Evolutionary conservation across 2,329 filamentous ascomycete genomes (phyloP).

Genomic region (Fusarium coffeatum): DNA sequence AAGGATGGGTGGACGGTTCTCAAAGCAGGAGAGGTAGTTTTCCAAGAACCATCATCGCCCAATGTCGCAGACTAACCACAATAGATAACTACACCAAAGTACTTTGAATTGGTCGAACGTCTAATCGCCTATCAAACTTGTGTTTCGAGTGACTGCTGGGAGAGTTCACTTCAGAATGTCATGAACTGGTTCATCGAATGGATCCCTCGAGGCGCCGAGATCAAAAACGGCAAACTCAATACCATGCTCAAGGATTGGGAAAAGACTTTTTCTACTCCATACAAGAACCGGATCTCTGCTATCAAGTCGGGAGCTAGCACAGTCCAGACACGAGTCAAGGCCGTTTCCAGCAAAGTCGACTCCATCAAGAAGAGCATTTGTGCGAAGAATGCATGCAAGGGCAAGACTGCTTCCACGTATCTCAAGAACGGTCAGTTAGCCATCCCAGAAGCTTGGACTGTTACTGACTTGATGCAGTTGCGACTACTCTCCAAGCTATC

Average conservation of each 20-base stretch:
- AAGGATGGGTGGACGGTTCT: slow-evolving; percentile 31
- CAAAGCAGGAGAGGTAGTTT: slow-evolving; percentile 20
- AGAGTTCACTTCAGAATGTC: background rate
- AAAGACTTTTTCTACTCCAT: slow-evolving; percentile 14
- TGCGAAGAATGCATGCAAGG: slow-evolving; percentile 21
- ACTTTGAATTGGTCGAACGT: background rate
- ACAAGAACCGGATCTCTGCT: slow-evolving; percentile 21
- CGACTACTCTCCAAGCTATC: slow-evolving; percentile 9
- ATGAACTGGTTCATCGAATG: slow-evolving; percentile 22
- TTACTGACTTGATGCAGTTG: background rate
- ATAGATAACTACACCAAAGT: slow-evolving; percentile 17
- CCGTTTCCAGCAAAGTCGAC: slow-evolving; percentile 7
- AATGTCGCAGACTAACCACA: background rate
- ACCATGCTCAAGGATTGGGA: slow-evolving; percentile 20
- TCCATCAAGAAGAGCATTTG: slow-evolving; percentile 14
- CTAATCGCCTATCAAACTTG: slow-evolving; percentile 2
- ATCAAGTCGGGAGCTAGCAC: slow-evolving; percentile 11
- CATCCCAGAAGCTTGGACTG: accelerated
- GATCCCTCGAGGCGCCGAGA: slow-evolving; percentile 13
- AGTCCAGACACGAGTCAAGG: slow-evolving; percentile 11
- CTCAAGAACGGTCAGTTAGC: slow-evolving; percentile 16
- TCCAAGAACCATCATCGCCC: accelerated
- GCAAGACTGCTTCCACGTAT: slow-evolving; percentile 25
- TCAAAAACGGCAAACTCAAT: slow-evolving; percentile 20
- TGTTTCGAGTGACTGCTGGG: background rate